phyloP scores from a whole-genome alignment of 305 asterid species.

The Solanum hybrid region DNA sequence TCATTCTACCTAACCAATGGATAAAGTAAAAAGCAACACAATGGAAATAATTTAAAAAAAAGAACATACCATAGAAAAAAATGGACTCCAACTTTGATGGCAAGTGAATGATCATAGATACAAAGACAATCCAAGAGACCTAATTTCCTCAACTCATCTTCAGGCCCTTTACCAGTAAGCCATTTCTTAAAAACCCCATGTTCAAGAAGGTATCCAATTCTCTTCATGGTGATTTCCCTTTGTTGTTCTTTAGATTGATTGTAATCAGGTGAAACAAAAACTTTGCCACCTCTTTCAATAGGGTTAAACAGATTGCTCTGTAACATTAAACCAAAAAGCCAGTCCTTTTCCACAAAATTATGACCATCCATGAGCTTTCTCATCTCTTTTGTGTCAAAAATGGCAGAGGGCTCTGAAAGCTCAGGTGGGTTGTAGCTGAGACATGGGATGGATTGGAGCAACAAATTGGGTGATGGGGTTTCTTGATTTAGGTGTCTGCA shows the following conservation, averaged over 20 bases:
- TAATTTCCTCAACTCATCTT: conserved; percentile 72
- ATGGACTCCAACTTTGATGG: conserved; percentile 75
- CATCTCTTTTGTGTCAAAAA: conserved; percentile 58
- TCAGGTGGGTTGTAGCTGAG: conserved; percentile 80
- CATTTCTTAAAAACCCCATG: conserved; percentile 73
- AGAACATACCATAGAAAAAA: conserved; percentile 62
- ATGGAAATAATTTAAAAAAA: no score
- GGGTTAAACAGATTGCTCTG: conserved; percentile 78
- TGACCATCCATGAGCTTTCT: conserved; percentile 71
- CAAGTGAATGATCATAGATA: conserved; percentile 79
- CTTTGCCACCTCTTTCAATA: conserved; percentile 55
- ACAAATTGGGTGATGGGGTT: conserved; percentile 9
- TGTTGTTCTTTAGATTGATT: conserved; percentile 94
- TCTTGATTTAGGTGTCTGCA: conserved; percentile 44
- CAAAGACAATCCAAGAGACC: conserved; percentile 64
- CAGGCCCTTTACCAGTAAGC: conserved; percentile 68
- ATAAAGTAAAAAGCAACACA: neutral
- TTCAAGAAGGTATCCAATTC: conserved; percentile 59
- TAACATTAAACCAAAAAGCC: conserved; percentile 66
- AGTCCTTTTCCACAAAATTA: conserved; percentile 65
- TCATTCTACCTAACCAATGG: neutral
- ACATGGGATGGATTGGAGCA: conserved; percentile 46
- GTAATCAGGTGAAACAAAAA: conserved; percentile 67
- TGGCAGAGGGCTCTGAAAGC: conserved; percentile 31
- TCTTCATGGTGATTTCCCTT: conserved; percentile 91